Base-by-base conservation (phyloP, 2,329 filamentous ascomycete species). In the Incumbomyces lentus region DNA sequence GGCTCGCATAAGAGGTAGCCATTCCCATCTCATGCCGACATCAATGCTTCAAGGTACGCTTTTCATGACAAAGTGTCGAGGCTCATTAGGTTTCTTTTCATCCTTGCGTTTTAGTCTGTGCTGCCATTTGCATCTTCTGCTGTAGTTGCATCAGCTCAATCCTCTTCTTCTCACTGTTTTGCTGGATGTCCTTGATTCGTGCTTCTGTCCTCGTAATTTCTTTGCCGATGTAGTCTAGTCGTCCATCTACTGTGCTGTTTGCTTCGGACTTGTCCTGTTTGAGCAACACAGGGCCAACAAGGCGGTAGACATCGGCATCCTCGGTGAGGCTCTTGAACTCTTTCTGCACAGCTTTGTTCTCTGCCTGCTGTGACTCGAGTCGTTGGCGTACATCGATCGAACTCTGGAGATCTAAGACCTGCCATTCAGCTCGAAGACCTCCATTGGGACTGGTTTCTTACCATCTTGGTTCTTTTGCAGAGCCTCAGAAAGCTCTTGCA, bases 241-340 rank as follows among this genome's bases (percentile, higher is more conserved):
- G 80, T 16, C 86, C 86, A 57, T 93, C 87, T 14, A 98, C 92
- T 0, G 88, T 89, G 72, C 86, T 84, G 54, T 88, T 81, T 0
- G 92, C 92, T 64, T 98, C 92, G 1, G 79, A 70, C 65, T 86
- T 89, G 48, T 96, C 92, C 66, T 98, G 92, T 73, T 96, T 95
- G 60, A 98, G 67, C 32, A 98, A 70, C 6, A 96, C 86, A 0
- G 92, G 92, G 0, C 92, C 92, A 39, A 95, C 81, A 35, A 95
- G 79, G 68, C 96, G 98, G 78, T 94, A 98, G 65, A 98, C 94
- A 53, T 81, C 86, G 60, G 93, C 84, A 57, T 83, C 84, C 32
- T 89, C 82, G 58, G 81, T 78, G 49, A 96, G 73, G 45, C 76
- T 74, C 34, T 79, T 74, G 64, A 96, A 96, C 66, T 96, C 90